Conservation (phyloP, 108 stramenopile genomes). For the Cylindrotheca fusiformis region DNA sequence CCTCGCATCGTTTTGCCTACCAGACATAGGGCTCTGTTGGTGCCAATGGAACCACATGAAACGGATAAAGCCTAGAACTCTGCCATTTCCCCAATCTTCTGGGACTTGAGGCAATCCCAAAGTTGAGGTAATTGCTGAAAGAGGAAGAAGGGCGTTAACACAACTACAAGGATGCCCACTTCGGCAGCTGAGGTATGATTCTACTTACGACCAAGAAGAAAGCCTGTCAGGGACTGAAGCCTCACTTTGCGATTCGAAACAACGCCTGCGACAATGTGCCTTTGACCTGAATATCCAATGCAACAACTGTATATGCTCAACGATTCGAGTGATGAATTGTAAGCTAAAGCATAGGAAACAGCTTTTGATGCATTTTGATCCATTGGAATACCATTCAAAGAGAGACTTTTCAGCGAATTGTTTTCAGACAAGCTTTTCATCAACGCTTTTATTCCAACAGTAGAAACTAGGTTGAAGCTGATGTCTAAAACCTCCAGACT, state of each 20-base stretch:
- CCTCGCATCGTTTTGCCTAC: slow-evolving; percentile 4
- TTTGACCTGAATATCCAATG: slow-evolving; percentile 76
- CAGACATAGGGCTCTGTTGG: slow-evolving; percentile 20
- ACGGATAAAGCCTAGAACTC: slow-evolving; percentile 74
- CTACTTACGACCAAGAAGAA: slow-evolving; percentile 71
- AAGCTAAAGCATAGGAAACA: slow-evolving; percentile 76
- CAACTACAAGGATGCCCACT: not conserved
- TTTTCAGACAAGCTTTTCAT: slow-evolving; percentile 85
- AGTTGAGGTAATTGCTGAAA: slow-evolving; percentile 66
- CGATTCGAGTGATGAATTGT: slow-evolving; percentile 62
- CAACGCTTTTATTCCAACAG: slow-evolving; percentile 75
- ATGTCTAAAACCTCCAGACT: slow-evolving; percentile 67
- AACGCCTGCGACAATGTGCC: slow-evolving; percentile 83
- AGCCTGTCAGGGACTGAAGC: slow-evolving; percentile 65
- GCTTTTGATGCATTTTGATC: slow-evolving; percentile 84
- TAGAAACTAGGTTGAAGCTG: slow-evolving; percentile 76
- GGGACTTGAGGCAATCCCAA: slow-evolving; percentile 70
- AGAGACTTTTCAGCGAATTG: slow-evolving; percentile 41
- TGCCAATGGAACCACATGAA: slow-evolving; percentile 77
- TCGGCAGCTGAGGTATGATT: not conserved
- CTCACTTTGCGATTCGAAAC: slow-evolving; percentile 68
- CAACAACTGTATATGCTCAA: slow-evolving; percentile 72
- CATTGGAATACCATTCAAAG: slow-evolving; percentile 67
- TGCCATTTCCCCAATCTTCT: slow-evolving; percentile 77
- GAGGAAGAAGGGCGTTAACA: not conserved